Evolutionary conservation across 495 filamentous ascomycete genomes (phyloP), one percentile per base, ranked within the genome.

Genomic region (Polyplosphaeria fusca): DNA sequence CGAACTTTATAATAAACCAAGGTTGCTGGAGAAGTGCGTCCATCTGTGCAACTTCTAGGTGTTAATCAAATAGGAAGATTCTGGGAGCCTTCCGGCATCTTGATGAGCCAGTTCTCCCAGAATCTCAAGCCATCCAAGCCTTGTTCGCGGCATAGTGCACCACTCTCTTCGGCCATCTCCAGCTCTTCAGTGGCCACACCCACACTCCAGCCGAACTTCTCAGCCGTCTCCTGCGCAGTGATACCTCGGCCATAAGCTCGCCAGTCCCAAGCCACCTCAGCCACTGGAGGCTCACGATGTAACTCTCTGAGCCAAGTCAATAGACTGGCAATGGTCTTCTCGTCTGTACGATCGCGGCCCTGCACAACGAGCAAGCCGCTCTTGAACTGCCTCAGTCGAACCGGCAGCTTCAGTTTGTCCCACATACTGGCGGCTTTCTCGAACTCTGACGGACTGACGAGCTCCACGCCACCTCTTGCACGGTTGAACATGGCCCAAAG

Each of bases 401-500:
- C 85, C 13, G 93, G 93, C 19, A 99, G 74, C 64, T 81, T 86
- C 19, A 99, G 73, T 61, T 87, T 88, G 67, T 93, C 91, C 87
- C 92, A 99, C 26, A 95, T 67, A 44, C 79, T 75, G 1, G 89
- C 88, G 2, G 94, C 94, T 66, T 88, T 90, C 66, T 93, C 87
- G 62, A 97, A 94, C 66, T 99, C 93, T 5, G 82, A 76, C 0
- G 93, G 93, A 59, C 88, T 95, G 58, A 97, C 86, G 7, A 99
- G 78, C 68, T 99, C 94, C 9, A 99, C 91, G 7, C 93, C 93
- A 48, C 89, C 90, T 37, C 94, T 80, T 20, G 89, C 89, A n/a
- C 93, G 86, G 65, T 99, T 99, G 76, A 96, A 96, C 27, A 95
- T 79, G 5, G 93, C 91, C 93, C 93, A 99, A 1, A 97, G 78